Evolutionary conservation across 169 alveolate genomes (phyloP).

Genomic region (Plasmodium reichenowi): DNA sequence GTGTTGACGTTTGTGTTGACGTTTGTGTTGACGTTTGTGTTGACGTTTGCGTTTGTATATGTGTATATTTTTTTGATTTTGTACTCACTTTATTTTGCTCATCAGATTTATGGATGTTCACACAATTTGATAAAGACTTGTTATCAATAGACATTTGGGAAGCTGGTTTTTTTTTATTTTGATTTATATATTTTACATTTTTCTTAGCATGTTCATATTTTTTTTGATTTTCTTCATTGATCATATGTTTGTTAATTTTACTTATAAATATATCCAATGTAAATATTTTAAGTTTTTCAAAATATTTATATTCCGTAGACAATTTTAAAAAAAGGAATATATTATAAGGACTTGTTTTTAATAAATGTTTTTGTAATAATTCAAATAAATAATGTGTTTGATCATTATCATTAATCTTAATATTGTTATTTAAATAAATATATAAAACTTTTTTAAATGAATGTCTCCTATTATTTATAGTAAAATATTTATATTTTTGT

Average conservation of each 20-base stretch:
- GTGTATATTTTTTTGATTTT: no score
- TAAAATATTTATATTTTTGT: slow-evolving; percentile 21
- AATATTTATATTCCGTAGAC: slow-evolving; percentile 31
- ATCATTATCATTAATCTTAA: background rate
- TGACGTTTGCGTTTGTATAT: no score
- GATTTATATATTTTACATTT: background rate
- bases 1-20: no score
- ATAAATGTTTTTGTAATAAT: slow-evolving; percentile 6
- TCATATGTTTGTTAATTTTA: background rate
- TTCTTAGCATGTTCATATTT: no score
- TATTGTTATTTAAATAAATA: background rate
- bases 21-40: no score
- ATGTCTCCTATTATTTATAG: slow-evolving; percentile 33
- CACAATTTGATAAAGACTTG: no score
- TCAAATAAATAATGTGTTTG: background rate
- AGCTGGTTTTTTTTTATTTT: background rate
- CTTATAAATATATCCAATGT: slow-evolving; percentile 43
- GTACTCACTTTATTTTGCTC: no score
- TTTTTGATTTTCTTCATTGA: no score
- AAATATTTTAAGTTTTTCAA: slow-evolving; percentile 15
- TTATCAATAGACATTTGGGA: no score
- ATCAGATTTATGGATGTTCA: no score
- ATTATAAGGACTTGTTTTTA: slow-evolving; percentile 18
- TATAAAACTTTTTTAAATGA: slow-evolving; percentile 24
- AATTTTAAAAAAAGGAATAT: slow-evolving; percentile 44